phyloP scores from a whole-genome alignment of 2,329 filamentous ascomycete genomes.

The Colletotrichum liriopes region DNA sequence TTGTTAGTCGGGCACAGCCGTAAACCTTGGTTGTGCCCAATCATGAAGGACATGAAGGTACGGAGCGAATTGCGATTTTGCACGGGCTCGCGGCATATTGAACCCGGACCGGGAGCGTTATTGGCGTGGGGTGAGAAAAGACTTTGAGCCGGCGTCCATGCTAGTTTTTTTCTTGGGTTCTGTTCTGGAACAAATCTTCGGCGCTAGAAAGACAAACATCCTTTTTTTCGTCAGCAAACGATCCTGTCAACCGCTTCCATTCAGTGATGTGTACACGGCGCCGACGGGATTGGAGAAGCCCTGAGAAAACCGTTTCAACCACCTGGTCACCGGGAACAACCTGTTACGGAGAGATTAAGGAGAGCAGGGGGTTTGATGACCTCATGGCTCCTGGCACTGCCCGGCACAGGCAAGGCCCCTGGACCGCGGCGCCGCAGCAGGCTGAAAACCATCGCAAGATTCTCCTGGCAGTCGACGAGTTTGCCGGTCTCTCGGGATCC shows the following conservation, averaged over 20 bases:
- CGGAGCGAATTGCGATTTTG: constrained; percentile 5
- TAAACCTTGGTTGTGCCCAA: neutral
- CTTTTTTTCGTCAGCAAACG: neutral
- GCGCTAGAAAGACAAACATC: constrained; percentile 15
- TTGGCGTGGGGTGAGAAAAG: neutral
- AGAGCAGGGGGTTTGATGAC: constrained; percentile 37
- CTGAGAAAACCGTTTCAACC: constrained; percentile 19
- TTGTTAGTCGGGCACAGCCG: constrained; percentile 5
- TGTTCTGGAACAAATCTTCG: constrained; percentile 32
- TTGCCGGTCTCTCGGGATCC: constrained; percentile 4
- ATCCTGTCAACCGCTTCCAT: neutral
- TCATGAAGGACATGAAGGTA: constrained; percentile 3
- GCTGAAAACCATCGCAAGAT: constrained; percentile 12
- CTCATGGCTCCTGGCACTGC: constrained; percentile 33
- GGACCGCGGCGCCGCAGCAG: neutral
- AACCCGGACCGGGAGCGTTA: neutral
- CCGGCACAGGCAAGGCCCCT: constrained; percentile 33
- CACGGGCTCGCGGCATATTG: neutral
- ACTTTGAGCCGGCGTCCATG: constrained; percentile 16
- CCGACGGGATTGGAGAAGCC: neutral
- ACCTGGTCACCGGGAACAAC: constrained; percentile 29
- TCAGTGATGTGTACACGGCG: neutral
- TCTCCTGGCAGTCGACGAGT: constrained; percentile 1
- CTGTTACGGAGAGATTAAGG: constrained; percentile 41
- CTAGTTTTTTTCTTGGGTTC: neutral